phyloP scores from a whole-genome alignment of 2,329 filamentous ascomycete genomes.

The Talaromyces sp. region DNA sequence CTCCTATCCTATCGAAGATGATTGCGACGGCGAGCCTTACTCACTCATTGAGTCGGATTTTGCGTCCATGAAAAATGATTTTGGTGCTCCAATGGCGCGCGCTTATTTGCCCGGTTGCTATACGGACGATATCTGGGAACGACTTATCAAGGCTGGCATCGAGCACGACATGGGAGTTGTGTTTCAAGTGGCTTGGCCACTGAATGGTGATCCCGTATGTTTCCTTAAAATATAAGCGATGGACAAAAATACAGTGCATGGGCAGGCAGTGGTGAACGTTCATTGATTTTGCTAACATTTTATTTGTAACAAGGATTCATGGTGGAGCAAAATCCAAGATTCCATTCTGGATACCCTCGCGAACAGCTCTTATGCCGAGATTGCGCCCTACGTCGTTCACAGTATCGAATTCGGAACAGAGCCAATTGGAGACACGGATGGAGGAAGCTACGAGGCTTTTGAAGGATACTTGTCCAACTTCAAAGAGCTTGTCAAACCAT shows the following conservation, averaged over 20 bases:
- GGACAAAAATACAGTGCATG: neutral
- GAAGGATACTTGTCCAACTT: neutral
- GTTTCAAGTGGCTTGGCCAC: neutral
- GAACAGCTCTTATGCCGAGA: neutral
- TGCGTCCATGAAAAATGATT: neutral
- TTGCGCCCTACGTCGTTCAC: neutral
- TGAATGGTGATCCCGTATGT: neutral
- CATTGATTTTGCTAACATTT: neutral
- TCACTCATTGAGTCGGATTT: neutral
- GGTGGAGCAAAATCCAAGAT: neutral
- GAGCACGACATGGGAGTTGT: neutral
- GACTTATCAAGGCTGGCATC: neutral
- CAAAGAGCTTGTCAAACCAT: neutral
- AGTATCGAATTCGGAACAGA: neutral
- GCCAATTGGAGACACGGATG: neutral
- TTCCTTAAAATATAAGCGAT: neutral
- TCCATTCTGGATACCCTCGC: neutral
- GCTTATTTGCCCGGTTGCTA: neutral
- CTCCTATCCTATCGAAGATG: neutral
- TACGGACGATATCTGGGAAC: neutral
- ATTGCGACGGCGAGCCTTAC: neutral
- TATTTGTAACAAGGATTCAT: neutral
- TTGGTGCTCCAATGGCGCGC: neutral
- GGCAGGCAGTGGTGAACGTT: neutral
- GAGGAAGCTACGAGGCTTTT: neutral